A percentile compares a stretch with the other conserved stretches of the same genome.
phyloP scores from a whole-genome alignment of 805 yeast species.

The Cyberlindnera mississippiensis region DNA sequence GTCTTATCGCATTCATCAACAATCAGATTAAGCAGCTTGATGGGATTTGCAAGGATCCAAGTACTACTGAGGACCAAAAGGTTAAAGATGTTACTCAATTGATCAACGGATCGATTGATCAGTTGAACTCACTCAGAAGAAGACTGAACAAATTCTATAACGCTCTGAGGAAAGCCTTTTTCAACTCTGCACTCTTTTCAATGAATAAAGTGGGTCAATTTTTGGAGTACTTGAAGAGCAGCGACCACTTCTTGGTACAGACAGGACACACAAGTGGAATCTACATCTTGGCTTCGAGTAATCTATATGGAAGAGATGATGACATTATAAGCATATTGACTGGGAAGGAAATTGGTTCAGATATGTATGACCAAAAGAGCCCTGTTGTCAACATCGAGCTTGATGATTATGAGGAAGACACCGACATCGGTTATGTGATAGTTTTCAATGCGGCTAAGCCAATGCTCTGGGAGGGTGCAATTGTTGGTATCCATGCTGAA shows the following conservation, averaged over 20 bases:
- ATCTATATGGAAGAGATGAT: constrained; percentile 36
- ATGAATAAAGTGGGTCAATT: constrained; percentile 48
- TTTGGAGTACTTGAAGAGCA: constrained; percentile 52
- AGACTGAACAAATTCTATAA: constrained; percentile 76
- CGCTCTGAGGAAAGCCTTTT: constrained; percentile 62
- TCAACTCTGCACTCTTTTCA: constrained; percentile 64
- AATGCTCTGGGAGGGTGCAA: constrained; percentile 85
- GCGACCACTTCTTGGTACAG: constrained; percentile 73
- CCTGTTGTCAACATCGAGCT: constrained; percentile 17
- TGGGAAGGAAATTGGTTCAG: constrained; percentile 50
- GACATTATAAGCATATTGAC: constrained; percentile 43
- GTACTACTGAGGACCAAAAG: constrained; percentile 16
- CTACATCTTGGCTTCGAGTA: constrained; percentile 70
- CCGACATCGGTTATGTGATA: constrained; percentile 53
- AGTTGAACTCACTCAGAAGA: constrained; percentile 72
- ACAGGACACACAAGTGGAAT: constrained; percentile 72
- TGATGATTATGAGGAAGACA: constrained; percentile 29
- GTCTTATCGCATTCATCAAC: constrained; percentile 66
- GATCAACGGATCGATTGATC: constrained; percentile 58
- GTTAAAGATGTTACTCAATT: constrained; percentile 35
- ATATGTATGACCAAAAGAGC: constrained; percentile 32
- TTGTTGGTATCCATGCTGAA: constrained; percentile 47
- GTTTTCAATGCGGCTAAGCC: constrained; percentile 80
- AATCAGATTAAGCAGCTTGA: constrained; percentile 69
- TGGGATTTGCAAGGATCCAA: constrained; percentile 24